Evolutionary conservation across 306 rosid species (phyloP).

Genomic region (Aeschynomene evenia): DNA sequence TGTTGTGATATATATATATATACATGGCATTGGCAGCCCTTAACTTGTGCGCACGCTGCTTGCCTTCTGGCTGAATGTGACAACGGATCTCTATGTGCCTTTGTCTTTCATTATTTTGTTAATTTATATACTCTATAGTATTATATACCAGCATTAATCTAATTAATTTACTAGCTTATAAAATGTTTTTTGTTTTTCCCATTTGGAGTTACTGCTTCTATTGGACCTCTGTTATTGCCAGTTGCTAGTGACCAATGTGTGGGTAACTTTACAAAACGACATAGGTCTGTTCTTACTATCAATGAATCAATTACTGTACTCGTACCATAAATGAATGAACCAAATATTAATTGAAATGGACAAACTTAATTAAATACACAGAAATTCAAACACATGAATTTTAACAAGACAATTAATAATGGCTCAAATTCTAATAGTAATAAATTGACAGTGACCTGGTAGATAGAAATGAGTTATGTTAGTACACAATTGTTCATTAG

Average conservation of each 20-base stretch:
- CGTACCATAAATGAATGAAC: not conserved
- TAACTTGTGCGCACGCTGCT: slow-evolving; percentile 23
- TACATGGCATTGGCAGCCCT: not conserved
- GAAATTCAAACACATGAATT: not conserved
- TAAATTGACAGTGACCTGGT: not conserved
- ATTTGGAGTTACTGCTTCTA: not conserved
- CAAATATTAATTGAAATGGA: too few species aligned
- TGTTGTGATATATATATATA: too few species aligned
- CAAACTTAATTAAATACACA: too few species aligned
- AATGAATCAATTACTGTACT: not conserved
- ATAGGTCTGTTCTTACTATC: not conserved
- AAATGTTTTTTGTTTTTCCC: not conserved
- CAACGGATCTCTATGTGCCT: slow-evolving; percentile 15
- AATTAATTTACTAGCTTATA: not conserved
- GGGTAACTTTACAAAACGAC: not conserved
- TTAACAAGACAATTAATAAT: not conserved
- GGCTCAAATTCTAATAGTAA: not conserved
- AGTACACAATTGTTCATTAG: too few species aligned
- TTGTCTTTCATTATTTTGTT: slow-evolving; percentile 7
- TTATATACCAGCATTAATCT: not conserved
- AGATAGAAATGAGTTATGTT: too few species aligned
- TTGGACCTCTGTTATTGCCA: not conserved
- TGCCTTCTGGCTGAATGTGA: slow-evolving; percentile 7
- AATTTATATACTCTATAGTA: too few species aligned
- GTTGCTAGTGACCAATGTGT: not conserved